Base-by-base conservation (phyloP, 2,329 filamentous ascomycete species). In the Fusarium veterinarium region DNA sequence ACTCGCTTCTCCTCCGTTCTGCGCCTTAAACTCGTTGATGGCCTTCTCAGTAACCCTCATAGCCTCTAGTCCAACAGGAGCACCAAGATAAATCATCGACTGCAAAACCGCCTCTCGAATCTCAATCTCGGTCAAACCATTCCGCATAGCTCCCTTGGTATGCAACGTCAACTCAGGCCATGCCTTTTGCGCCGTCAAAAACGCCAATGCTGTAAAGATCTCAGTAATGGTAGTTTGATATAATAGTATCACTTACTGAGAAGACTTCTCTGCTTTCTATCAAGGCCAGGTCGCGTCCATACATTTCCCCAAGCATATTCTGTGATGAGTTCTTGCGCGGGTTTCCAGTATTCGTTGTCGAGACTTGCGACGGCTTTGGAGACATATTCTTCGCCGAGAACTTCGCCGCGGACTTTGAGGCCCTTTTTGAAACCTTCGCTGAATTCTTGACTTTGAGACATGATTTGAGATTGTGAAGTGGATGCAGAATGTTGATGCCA, bases 21-120 rank as follows among this genome's bases (percentile, higher is more conserved):
- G 41, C 1, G 37, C 28, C 46, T 69, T 51, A 3, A 57, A 69
- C 46, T 69, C 59, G 5, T 55, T 30, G 30, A 67, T 70, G 9
- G 70, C 71, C 51, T 62, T 73, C 31, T 68, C 56, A 1, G 71
- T 74, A 5, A 74, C 70, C 23, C 67, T 74, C 71, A 74, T 74
- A 0, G 71, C 71, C 5, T 74, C 71, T 3, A 73, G 28, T 3
- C 71, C 71, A 9, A 70, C 71, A 17, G 71, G 71, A 30, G 60
- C 67, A 6, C 71, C 71, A 28, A 70, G 69, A 31, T 74, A 74
- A 8, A 74, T 67, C 37, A 73, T 74, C 7, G 71, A 73, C 23
- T 74, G 71, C 5, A 74, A 30, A 4, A 74, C 60, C 0, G 71
- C 70, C 23, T 74, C 71, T 30, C 70, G 59, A 9, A 74, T 73